Evolutionary conservation across 805 yeast species (phyloP), one percentile per base, ranked within the genome.

Genomic region (Candida palmyrensis): DNA sequence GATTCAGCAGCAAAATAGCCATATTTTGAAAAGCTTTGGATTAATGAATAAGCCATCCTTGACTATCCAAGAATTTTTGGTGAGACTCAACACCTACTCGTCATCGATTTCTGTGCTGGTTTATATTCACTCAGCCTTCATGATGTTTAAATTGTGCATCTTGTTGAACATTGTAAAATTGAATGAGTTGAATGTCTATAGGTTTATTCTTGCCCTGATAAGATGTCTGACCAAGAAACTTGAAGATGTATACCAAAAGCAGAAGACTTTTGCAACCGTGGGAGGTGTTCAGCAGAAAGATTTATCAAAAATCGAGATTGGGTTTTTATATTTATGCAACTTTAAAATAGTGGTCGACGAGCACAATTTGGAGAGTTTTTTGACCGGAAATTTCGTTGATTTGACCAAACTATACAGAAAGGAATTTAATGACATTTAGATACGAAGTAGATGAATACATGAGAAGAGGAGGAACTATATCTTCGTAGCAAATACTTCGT

Each of bases 161-260:
- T 40, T 64, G 12, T 48, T 61, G 32, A 55, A 57, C 31, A 47
- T 59, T 10, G 48, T 61, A 18, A 52, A 49, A 4, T 47, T 65
- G 25, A 58, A 57, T 9, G 44, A 44, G 8, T 45, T 48, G 25
- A 66, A 66, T 38, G 66, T 57, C n/a, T 53, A 66, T 38, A 45
- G 71, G 27, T 49, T 63, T 29, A 48, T 65, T 10, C 47, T 65
- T 36, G 70, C 67, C 4, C 57, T 57, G 44, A 48, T 66, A 7
- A 50, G 71, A 33, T 64, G 71, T 39, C 62, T 59, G 53, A 62
- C 66, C 9, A 66, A 66, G 41, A 56, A 48, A 13, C 42, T 64
- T 29, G 71, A 66, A 39, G 71, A 66, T 36, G 45, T 66, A 7
- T 57, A 60, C 43, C 71, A 65, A 37, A 62, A 57, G 33, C 71